Base-by-base conservation (phyloP, 495 filamentous ascomycete species). In the Penicillium maclennaniae region DNA sequence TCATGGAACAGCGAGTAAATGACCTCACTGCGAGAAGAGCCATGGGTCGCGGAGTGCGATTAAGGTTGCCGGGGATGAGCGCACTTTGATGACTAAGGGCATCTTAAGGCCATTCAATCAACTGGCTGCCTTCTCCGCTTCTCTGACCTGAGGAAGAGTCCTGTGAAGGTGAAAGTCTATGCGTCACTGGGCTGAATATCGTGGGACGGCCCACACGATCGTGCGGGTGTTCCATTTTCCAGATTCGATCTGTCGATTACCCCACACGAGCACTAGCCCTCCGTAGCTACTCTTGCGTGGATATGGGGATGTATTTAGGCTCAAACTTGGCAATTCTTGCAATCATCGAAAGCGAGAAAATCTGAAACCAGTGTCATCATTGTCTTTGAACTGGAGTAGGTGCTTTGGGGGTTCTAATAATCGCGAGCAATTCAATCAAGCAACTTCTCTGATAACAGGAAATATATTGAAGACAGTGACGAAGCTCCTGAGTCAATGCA, bases 31-130 rank as follows among this genome's bases (percentile, higher is more conserved):
- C 19, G 20, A n/a, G 9, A 21, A 16, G 19, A 51, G 27, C 56
- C 56, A 59, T 51, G 56, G 56, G 42, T 59, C 47, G 21, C 14
- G 28, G 21, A 15, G 56, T 45, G 51, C 36, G 7, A 17, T 42
- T 57, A 49, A 49, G 46, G 40, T 49, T 49, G 26, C 17, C 28
- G 39, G 40, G 31, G 52, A 43, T 47, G n/a, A 17, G 28, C 26
- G 37, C 38, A 14, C 16, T n/a, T 37, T 6, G n/a, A 45, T 55
- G 40, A 55, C 51, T 54, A 49, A 55, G 28, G 28, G 7, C 16
- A 16, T 19, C 10, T 38, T 38, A 26, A 6, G 27, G n/a, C 45
- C 52, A 55, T n/a, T 55, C 45, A 36, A 40, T 6, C 40, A 26
- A n/a, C 28, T 44, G 12, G 39, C 23, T 23, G n/a, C 14, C 17